These are phyloP conservation scores for Tetrahymena elliotti DNA, from an alignment of 73 alveolate genomes.

Conservation along the genomic window DNA sequence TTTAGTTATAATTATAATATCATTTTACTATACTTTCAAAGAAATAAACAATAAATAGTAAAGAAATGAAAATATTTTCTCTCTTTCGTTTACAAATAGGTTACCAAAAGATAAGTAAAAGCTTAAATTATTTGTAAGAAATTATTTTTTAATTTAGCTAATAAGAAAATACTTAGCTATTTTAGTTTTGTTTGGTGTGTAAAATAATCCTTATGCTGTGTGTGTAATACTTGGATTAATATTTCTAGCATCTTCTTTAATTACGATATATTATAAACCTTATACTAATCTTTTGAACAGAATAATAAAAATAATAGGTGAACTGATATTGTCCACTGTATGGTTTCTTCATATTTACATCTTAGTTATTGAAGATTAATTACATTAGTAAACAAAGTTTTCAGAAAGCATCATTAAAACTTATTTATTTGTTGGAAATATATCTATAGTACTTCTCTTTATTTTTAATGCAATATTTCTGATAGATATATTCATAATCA, in stretches of 20 bases:
- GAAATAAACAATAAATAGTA: background rate
- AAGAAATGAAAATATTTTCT: background rate
- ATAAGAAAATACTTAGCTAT: background rate
- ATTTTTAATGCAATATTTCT: too few relatives aligned
- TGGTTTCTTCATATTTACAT: background rate
- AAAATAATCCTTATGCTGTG: background rate
- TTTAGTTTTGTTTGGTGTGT: background rate
- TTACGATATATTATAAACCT: background rate
- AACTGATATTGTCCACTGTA: background rate
- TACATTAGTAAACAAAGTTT: background rate
- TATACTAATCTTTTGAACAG: background rate
- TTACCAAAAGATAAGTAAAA: background rate
- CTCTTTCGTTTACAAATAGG: background rate
- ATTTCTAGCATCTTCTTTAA: background rate
- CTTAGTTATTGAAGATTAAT: background rate
- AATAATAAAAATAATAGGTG: background rate
- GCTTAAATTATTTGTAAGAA: background rate
- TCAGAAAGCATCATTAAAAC: background rate
- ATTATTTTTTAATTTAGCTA: background rate
- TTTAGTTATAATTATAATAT: background rate
- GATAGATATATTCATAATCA: background rate
- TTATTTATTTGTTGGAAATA: background rate
- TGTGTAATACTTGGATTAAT: background rate
- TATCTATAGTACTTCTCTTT: too few relatives aligned
- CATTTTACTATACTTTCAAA: background rate